Conservation (phyloP, 805 yeast genomes). For the Pichia thaimueangensis region DNA sequence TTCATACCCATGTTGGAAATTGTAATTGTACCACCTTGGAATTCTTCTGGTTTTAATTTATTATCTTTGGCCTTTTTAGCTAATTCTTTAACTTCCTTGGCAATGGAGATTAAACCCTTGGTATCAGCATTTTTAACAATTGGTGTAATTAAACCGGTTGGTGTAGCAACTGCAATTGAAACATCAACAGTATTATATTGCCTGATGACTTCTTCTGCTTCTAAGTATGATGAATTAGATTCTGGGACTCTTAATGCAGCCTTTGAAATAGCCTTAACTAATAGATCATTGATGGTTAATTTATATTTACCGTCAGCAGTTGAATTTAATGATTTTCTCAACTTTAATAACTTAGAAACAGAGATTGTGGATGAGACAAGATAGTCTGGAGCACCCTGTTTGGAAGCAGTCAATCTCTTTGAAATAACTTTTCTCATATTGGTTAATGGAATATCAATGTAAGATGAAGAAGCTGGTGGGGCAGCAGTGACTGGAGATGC, state of each 20-base stretch:
- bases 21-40: conserved; percentile 98
- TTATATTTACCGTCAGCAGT: conserved; percentile 81
- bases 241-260: conserved; percentile 90
- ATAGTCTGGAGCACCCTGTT: conserved; percentile 84
- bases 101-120: conserved; percentile 80
- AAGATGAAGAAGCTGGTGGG: conserved; percentile 42
- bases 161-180: conserved; percentile 98
- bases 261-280: conserved; percentile 88
- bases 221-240: conserved; percentile 92
- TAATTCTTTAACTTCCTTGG: conserved; percentile 79
- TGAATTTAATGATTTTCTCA: conserved; percentile 84
- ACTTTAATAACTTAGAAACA: conserved; percentile 83
- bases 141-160: conserved; percentile 95
- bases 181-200: conserved; percentile 89
- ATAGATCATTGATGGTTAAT: conserved; percentile 88
- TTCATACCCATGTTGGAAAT: conserved; percentile 99
- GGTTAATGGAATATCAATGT: conserved; percentile 78
- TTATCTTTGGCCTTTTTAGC: conserved; percentile 95
- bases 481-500: conserved; percentile 39
- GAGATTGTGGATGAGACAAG: conserved; percentile 83
- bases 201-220: conserved; percentile 82
- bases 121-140: conserved; percentile 83
- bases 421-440: conserved; percentile 94
- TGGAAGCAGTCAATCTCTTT: conserved; percentile 77
- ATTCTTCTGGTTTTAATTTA: conserved; percentile 92